Conservation (phyloP, 345 rosid genomes). For the Salix suchowensis region DNA sequence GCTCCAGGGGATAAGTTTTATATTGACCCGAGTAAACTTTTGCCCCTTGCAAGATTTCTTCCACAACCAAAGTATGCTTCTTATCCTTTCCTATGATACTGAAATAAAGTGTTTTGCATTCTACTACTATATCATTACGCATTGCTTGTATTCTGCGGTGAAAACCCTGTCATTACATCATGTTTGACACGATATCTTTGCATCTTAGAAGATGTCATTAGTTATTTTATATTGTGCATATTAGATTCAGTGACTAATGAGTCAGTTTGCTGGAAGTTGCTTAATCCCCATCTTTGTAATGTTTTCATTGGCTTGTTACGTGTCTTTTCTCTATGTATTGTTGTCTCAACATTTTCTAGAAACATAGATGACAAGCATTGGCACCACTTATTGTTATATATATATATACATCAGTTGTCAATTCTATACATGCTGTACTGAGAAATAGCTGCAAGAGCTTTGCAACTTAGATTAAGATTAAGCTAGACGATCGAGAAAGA, state of each 20-base stretch:
- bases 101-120: neutral
- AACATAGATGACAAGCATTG: neutral
- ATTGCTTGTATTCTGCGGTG: neutral
- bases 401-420: neutral
- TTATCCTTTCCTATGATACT: neutral
- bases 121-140: neutral
- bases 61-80: constrained; percentile 79
- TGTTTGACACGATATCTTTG: neutral
- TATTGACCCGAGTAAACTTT: constrained; percentile 72
- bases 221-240: neutral
- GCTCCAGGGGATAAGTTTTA: constrained; percentile 70
- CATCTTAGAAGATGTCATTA: neutral
- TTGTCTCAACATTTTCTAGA: neutral
- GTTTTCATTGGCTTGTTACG: neutral
- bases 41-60: constrained; percentile 85
- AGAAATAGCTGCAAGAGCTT: no score
- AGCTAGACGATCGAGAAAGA: no score
- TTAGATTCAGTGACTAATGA: neutral
- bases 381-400: neutral
- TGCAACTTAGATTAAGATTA: neutral
- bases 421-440: neutral
- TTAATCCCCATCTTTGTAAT: neutral
- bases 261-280: neutral
- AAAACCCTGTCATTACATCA: neutral
- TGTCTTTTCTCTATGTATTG: neutral